Base-by-base conservation (phyloP, 352 stramenopile genomes). In the Bremia lactucae region DNA sequence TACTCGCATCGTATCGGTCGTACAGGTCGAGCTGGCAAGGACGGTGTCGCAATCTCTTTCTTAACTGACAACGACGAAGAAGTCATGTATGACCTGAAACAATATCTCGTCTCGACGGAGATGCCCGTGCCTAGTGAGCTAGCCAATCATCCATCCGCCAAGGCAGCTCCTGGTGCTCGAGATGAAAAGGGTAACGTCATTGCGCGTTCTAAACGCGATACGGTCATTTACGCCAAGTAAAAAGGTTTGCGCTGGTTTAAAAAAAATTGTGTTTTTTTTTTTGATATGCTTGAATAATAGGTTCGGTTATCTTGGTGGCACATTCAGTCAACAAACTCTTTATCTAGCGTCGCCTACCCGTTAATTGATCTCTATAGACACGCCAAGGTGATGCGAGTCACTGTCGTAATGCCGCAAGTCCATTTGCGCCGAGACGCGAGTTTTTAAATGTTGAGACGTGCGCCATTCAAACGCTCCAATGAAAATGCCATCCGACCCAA, bases 1-100 rank as follows among this genome's bases (percentile, higher is more conserved):
- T 99, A 99, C 69, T 97, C 78, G 58, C 96, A 99, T 75, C 83
- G 96, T 46, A 99, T 99, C 52, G 96, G 96, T 41, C 83, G 96
- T 60, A 99, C 96, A 4, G 96, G 95, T 36, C 90, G 96, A 62
- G 96, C 96, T 3, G 96, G 96, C 31, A 98, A 98, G 61, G 75
- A 97, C 31, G 96, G 96, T 52, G 68, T 97, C 8, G 95, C 96
- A 4, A 97, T 96, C 24, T 98, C 94, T 36, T 95, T 99, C 49
- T 78, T 99, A 21, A 99, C 96, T 2, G 95, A 99, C 42, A 69
- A 92, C 37, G 96, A 99, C 63, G 86, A 96, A 49, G 89, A 94
- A 29, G 95, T 98, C 44, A 98, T 98, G 83, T 94, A 89, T 46
- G 87, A 97, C 38, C 65, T 99, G 26, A 96, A 96, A 59, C 64